phyloP scores from a whole-genome alignment of 805 yeast genomes.

The Zygoascus bituminiphila region DNA sequence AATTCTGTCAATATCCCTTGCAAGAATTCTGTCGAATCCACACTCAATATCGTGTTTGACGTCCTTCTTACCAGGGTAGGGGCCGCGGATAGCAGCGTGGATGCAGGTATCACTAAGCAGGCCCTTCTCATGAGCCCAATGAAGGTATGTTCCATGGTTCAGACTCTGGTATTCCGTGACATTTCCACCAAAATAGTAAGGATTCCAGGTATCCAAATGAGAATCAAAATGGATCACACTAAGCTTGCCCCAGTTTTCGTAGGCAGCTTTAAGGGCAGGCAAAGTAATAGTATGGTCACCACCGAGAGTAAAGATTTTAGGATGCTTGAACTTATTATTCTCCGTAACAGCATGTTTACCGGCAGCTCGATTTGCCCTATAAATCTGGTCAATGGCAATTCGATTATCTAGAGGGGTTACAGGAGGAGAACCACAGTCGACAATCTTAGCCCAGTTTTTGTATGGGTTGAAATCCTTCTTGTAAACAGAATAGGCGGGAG shows the following conservation, averaged over 20 bases:
- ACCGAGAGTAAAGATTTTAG: constrained; percentile 58
- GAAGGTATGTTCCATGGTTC: constrained; percentile 63
- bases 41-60: constrained; percentile 50
- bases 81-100: constrained; percentile 60
- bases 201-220: constrained; percentile 65
- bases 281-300: constrained; percentile 72
- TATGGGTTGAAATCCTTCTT: constrained; percentile 53
- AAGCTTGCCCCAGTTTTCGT: constrained; percentile 51
- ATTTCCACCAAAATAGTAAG: constrained; percentile 55
- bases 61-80: constrained; percentile 45
- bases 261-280: constrained; percentile 56
- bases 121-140: constrained; percentile 61
- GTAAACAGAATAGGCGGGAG: constrained; percentile 32
- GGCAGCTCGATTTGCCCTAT: constrained; percentile 40
- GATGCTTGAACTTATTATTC: constrained; percentile 38
- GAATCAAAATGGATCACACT: constrained; percentile 66
- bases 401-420: constrained; percentile 55
- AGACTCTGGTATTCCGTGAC: constrained; percentile 47
- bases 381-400: constrained; percentile 51
- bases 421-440: constrained; percentile 59
- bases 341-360: constrained; percentile 17
- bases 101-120: constrained; percentile 39
- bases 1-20: constrained; percentile 59
- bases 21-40: constrained; percentile 52
- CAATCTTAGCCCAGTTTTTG: constrained; percentile 46